Base-by-base conservation (phyloP, 257 asterid genomes). In the Echium plantagineum region DNA sequence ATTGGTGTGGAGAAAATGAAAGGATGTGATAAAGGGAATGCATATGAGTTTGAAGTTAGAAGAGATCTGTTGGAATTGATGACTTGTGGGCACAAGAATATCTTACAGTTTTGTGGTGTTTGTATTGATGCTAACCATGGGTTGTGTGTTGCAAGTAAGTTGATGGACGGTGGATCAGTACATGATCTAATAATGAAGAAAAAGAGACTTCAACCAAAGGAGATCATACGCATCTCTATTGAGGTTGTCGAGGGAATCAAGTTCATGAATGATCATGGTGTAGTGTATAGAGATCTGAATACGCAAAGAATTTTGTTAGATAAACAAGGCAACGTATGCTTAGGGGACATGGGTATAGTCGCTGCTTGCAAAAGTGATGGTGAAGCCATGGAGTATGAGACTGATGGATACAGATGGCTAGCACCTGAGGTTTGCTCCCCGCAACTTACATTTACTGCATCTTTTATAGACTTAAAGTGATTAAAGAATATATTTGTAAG, bases 361-460 rank as follows among this genome's bases (percentile, higher is more conserved):
- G 68, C 85, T 62, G 94, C 97, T 73, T 86, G 97, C 81, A 89
- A 87, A 62, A 81, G 93, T 73, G 58, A 62, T 68, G 84, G 89
- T 59, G 98, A 93, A 73, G 94, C 88, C 47, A 84, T 82, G 98
- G 97, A 93, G 65, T 93, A 88, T 62, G 98, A 93, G 78, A 93
- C 98, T 52, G 97, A 89, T 78, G 97, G 98, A 53, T 93, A 84
- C 70, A 77, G 97, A 68, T 93, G 98, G 98, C 89, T 93, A 67
- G 98, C 98, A 66, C 98, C 98, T 6, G 98, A 93, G 98, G 98
- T 93, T 67, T 72, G 85, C 66, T 70, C 60, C 53, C 53, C 69
- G 58, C 21, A 57, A 15, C 61, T 22, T 57, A 22, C 2, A 4
- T 42, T 64, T 30, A 20, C 38, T 56, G 20, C 32, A 28, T 28